Base-by-base conservation (phyloP, 805 yeast species). In the Dipodascopsis tothii region DNA sequence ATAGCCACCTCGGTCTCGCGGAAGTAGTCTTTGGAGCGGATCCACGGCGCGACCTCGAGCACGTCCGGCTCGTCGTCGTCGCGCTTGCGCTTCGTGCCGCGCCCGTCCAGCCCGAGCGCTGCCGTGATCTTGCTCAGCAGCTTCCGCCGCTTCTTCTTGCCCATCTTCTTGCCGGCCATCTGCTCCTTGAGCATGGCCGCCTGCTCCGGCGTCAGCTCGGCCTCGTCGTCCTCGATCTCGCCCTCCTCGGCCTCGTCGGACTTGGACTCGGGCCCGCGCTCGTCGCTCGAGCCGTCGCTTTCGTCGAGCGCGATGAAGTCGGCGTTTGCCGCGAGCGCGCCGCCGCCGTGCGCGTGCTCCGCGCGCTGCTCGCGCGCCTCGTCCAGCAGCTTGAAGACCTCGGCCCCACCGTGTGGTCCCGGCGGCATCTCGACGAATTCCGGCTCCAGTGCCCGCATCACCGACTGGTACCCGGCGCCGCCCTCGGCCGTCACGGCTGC, bases 1-100 rank as follows among this genome's bases (percentile, higher is more conserved):
- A 82, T 88, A 1, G 88, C 80, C 27, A 87, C 77, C 55, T 84
- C 94, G 51, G 73, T 72, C 59, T 82, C 87, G 41, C 68, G 74
- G 1, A 85, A 76, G 58, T 84, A 94, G 55, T 84, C 90, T 52
- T 80, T 83, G 48, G 80, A 77, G 42, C 77, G 70, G 20, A 84
- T 72, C 95, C 95, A 86, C 0, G 94, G 94, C 6, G 46, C 48
- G 19, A n/a, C 27, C 27, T n/a, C 35, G 23, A 7, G 23, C 19
- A 27, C n/a, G 11, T 44, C 42, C 20, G 32, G 34, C 6, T 19
- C 34, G 37, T 39, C 33, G 11, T 33, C 22, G 20, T 19, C 40
- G 11, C 44, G 40, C 20, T 41, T 39, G n/a, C 45, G 44, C 35
- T 40, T 50, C 35, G 44, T 43, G 7, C 41, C 48, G 17, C 35